These are phyloP conservation scores for Drechslerella coelobrocha DNA, from an alignment of 2,329 filamentous ascomycete species.

Conservation along the genomic window DNA sequence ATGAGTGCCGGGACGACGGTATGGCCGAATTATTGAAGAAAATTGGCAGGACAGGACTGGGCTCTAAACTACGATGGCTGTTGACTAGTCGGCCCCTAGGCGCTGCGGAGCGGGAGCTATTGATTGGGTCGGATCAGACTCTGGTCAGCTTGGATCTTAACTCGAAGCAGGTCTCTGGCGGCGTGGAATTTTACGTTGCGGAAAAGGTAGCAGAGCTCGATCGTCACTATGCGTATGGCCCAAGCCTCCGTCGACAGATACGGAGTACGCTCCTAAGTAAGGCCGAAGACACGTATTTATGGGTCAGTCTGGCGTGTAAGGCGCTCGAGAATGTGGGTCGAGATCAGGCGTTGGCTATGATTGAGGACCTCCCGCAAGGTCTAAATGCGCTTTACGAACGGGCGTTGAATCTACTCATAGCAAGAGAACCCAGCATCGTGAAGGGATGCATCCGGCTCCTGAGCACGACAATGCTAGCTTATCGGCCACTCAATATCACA, in stretches of 20 bases:
- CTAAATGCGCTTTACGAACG: constrained; percentile 54
- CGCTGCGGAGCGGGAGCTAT: constrained; percentile 52
- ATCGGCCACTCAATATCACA: constrained; percentile 53
- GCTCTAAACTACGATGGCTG: constrained; percentile 55
- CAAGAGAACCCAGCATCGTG: constrained; percentile 41
- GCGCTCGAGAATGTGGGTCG: constrained; percentile 48
- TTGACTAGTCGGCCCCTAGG: constrained; percentile 56
- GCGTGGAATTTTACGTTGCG: constrained; percentile 52
- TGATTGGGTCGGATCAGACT: constrained; percentile 53
- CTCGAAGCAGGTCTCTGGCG: constrained; percentile 48
- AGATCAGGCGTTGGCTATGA: constrained; percentile 40
- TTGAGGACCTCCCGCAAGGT: constrained; percentile 53
- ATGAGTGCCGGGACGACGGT: constrained; percentile 47
- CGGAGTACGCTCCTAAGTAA: constrained; percentile 32
- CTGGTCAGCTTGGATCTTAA: constrained; percentile 52
- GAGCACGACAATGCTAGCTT: constrained; percentile 53
- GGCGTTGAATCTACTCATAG: constrained; percentile 51
- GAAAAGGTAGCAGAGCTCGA: constrained; percentile 46
- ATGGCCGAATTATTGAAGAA: constrained; percentile 23
- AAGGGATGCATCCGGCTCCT: constrained; percentile 53
- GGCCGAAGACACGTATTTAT: constrained; percentile 55
- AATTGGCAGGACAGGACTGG: constrained; percentile 51
- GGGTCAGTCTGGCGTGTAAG: constrained; percentile 56
- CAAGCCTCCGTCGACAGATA: constrained; percentile 28
- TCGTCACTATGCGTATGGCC: neutral